These are phyloP conservation scores for Theobroma cacao DNA, from an alignment of 345 rosid genomes.

Conservation along the genomic window DNA sequence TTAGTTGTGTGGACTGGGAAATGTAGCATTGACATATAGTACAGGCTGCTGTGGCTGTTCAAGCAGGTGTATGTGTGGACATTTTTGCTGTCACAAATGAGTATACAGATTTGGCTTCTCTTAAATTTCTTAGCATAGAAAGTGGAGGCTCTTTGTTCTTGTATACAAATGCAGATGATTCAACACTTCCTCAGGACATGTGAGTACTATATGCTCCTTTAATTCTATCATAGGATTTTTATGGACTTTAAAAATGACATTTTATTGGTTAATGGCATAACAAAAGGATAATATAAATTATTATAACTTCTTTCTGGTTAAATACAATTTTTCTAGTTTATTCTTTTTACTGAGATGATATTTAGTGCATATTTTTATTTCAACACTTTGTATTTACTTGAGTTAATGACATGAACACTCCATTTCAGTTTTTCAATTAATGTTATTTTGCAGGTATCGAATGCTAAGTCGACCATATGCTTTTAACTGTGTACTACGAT, in stretches of 20 bases:
- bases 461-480: constrained; percentile 96
- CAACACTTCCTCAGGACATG: constrained; percentile 99
- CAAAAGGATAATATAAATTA: not conserved
- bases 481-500: constrained; percentile 83
- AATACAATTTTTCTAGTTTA: not conserved
- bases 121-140: constrained; percentile 95
- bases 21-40: constrained; percentile 42
- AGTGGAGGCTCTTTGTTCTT: constrained; percentile 94
- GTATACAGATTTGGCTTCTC: constrained; percentile 96
- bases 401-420: constrained; percentile 6
- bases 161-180: constrained; percentile 89
- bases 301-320: not conserved
- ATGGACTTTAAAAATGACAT: not conserved
- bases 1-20: constrained; percentile 13
- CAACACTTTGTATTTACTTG: not conserved
- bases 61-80: constrained; percentile 97
- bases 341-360: not conserved
- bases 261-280: not conserved
- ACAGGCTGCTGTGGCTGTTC: constrained; percentile 94
- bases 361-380: not conserved
- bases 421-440: constrained; percentile 1
- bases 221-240: not conserved
- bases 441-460: constrained; percentile 58
- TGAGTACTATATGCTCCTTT: constrained; percentile 38
- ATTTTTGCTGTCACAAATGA: constrained; percentile 95